Evolutionary conservation across 2,329 filamentous ascomycete species (phyloP).

Genomic region (Endoconidiophora polonica): DNA sequence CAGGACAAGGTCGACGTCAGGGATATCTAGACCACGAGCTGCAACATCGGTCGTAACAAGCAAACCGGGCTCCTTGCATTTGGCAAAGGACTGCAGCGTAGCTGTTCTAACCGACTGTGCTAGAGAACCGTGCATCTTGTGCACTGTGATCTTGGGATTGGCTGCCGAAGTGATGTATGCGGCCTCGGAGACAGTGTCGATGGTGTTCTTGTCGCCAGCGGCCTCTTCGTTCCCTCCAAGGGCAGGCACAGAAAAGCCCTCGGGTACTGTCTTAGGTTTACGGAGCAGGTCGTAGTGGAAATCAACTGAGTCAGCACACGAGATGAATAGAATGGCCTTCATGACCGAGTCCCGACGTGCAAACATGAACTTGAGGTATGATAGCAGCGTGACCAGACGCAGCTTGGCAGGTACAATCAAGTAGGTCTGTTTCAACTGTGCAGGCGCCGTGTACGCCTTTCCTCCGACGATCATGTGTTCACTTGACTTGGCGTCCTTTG

Average conservation of each 20-base stretch:
- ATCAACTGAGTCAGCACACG: slow-evolving; percentile 90
- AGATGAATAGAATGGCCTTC: slow-evolving; percentile 95
- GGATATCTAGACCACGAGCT: slow-evolving; percentile 85
- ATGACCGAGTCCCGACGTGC: slow-evolving; percentile 77
- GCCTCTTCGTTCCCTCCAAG: slow-evolving; percentile 18
- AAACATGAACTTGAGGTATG: slow-evolving; percentile 74
- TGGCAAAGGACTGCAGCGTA: slow-evolving; percentile 66
- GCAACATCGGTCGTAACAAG: slow-evolving; percentile 92
- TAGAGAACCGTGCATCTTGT: slow-evolving; percentile 83
- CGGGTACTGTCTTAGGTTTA: slow-evolving; percentile 15
- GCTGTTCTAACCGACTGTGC: slow-evolving; percentile 74
- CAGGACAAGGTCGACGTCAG: slow-evolving; percentile 84
- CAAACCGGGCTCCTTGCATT: slow-evolving; percentile 57
- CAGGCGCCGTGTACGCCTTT: slow-evolving; percentile 57
- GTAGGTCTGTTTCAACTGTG: slow-evolving; percentile 88
- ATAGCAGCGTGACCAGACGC: slow-evolving; percentile 71
- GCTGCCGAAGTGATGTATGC: slow-evolving; percentile 58
- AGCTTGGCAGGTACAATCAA: slow-evolving; percentile 77
- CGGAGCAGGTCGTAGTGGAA: slow-evolving; percentile 78
- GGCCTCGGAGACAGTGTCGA: slow-evolving; percentile 49
- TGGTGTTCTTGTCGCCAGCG: slow-evolving; percentile 16
- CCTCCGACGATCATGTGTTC: slow-evolving; percentile 10
- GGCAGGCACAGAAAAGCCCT: slow-evolving; percentile 17
- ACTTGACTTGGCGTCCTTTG: not conserved
- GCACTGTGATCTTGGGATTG: slow-evolving; percentile 57